Base-by-base conservation (phyloP, 208 protist species). In the Willaertia magna region DNA sequence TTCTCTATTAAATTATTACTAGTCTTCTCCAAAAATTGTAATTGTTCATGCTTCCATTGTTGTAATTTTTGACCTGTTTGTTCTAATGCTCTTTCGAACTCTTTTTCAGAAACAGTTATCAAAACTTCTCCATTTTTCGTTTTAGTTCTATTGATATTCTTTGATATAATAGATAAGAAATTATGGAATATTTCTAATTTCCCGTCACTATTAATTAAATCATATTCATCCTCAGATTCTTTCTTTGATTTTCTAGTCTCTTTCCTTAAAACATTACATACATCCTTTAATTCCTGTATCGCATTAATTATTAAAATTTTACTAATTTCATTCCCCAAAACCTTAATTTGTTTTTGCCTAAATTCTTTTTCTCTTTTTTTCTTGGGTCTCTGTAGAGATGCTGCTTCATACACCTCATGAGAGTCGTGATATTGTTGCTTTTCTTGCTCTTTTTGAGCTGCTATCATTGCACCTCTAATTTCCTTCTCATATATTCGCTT, bases 1-100 rank as follows among this genome's bases (percentile, higher is more conserved):
- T 88, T 85, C 1, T 87, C 85, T 7, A 89, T n/a, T 9, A 89
- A 22, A 1, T 30, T 18, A 6, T 85, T 40, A 22, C 51, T 18
- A 0, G 67, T 83, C 2, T 46, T 30, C n/a, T 49, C 79, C 34
- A 87, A 39, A 20, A 42, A 20, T n/a, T 42, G 0, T 40, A 89
- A 14, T 26, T 87, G 18, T 2, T 47, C 44, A 40, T 47, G 16
- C 22, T 51, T 26, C 76, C 76, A 81, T 0, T 30, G 26, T 40
- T 39, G 3, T n/a, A 81, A 51, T 51, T 51, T 51, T 49, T 81
- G 76, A 4, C 43, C 40, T 39, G 51, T 18, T 81, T 51, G 11
- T 9, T 81, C 76, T 4, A 81, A 30, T 39, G 76, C 42, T 40
- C 20, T 30, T 11, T 51, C 44, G 30, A 81, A 34, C 1, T 81